Conservation (phyloP, 306 rosid genomes). For the Adenanthera pavonina region DNA sequence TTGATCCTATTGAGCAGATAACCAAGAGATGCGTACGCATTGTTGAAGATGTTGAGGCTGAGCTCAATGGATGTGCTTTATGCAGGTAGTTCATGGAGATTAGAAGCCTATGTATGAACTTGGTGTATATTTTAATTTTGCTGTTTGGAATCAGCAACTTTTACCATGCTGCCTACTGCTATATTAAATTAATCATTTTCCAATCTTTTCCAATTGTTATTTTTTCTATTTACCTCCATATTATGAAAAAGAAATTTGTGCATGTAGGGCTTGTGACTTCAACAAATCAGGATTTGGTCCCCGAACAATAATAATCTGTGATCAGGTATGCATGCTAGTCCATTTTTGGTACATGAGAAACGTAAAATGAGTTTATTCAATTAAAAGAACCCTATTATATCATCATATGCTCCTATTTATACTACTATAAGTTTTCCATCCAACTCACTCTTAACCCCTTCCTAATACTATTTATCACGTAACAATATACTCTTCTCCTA, state of each 20-base stretch:
- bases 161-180: slow-evolving; percentile 22
- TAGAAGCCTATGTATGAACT: slow-evolving; percentile 27
- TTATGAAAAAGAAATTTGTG: slow-evolving; percentile 37
- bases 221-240: slow-evolving; percentile 25
- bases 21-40: slow-evolving; percentile 91
- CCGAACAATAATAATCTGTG: slow-evolving; percentile 94
- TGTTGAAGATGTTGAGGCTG: slow-evolving; percentile 78
- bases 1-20: slow-evolving; percentile 90
- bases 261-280: slow-evolving; percentile 81
- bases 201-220: slow-evolving; percentile 7
- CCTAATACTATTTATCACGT: not conserved
- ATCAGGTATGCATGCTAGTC: slow-evolving; percentile 68
- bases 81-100: slow-evolving; percentile 61
- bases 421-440: not conserved
- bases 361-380: not conserved
- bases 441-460: too few species aligned
- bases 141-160: slow-evolving; percentile 13
- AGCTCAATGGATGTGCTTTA: slow-evolving; percentile 89
- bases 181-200: slow-evolving; percentile 33
- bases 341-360: not conserved
- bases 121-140: slow-evolving; percentile 23
- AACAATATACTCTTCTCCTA: too few species aligned
- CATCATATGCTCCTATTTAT: not conserved
- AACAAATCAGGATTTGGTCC: slow-evolving; percentile 99
- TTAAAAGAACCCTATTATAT: not conserved